phyloP scores from a whole-genome alignment of 2,329 filamentous ascomycete species.

The Fusarium caatingaense region DNA sequence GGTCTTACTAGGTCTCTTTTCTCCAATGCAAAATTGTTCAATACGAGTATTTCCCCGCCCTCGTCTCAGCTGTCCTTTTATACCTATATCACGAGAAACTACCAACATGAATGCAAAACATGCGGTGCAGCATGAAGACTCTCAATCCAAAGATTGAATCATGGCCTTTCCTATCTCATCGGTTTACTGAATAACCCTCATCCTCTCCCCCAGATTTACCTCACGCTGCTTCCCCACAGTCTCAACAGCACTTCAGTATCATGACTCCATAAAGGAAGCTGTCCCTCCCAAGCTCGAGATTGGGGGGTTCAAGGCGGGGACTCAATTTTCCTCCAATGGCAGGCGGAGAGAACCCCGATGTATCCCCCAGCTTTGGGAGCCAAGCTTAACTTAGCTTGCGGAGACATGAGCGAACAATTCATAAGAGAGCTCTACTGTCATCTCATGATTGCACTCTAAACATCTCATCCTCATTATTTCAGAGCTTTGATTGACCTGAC shows the following conservation, averaged over 20 bases:
- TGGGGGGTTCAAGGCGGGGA: constrained; percentile 38
- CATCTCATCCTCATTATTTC: neutral
- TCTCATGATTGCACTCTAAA: constrained; percentile 16
- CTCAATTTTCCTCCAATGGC: constrained; percentile 48
- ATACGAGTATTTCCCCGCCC: constrained; percentile 24
- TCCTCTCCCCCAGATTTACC: constrained; percentile 1
- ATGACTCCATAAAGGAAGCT: constrained; percentile 33
- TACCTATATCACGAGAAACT: neutral
- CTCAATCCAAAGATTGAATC: neutral
- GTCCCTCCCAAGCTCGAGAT: constrained; percentile 24
- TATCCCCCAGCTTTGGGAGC: constrained; percentile 13
- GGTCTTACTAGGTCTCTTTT: neutral
- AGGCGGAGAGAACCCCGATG: constrained; percentile 43
- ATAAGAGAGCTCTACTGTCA: constrained; percentile 31
- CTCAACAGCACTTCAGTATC: constrained; percentile 29
- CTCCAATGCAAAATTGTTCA: constrained; percentile 10
- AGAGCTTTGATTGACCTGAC: neutral
- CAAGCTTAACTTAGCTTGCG: constrained; percentile 9
- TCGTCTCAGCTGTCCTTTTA: neutral
- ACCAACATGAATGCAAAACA: neutral
- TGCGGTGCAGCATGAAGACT: neutral
- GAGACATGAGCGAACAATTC: constrained; percentile 43
- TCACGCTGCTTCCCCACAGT: constrained; percentile 14
- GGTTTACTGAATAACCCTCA: constrained; percentile 1
- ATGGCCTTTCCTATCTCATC: neutral